These are phyloP conservation scores for Bipolaris sorokiniana DNA, from an alignment of 2,329 filamentous ascomycete species.

Conservation along the genomic window DNA sequence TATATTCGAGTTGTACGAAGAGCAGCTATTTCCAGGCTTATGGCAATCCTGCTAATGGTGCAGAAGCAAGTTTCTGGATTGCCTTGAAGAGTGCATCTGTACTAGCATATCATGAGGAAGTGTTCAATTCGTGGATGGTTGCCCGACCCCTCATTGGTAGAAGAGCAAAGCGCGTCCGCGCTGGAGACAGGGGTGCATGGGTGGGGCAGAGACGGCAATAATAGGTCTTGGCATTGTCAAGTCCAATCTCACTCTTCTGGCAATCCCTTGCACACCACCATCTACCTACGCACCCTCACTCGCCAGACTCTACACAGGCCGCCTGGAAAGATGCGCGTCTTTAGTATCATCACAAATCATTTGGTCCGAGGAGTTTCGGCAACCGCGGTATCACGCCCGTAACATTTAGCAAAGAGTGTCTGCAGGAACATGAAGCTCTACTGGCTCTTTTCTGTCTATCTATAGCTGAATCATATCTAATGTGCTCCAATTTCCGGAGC, in stretches of 20 bases:
- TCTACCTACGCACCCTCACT: slow-evolving; percentile 6
- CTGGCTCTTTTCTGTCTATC: slow-evolving; percentile 11
- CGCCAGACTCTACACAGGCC: neutral
- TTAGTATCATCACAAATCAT: neutral
- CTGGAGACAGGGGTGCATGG: slow-evolving; percentile 17
- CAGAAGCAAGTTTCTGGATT: neutral
- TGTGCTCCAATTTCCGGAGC: slow-evolving; percentile 6
- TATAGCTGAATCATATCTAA: slow-evolving; percentile 12
- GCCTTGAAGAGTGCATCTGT: neutral
- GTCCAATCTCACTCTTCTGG: slow-evolving; percentile 20
- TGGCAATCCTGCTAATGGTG: neutral
- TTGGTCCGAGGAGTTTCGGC: neutral
- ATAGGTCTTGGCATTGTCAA: slow-evolving; percentile 22
- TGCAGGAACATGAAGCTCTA: slow-evolving; percentile 2
- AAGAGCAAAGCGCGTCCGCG: slow-evolving; percentile 23
- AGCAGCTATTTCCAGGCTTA: neutral
- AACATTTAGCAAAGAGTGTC: neutral
- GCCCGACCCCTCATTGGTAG: slow-evolving; percentile 15
- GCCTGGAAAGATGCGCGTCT: neutral
- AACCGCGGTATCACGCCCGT: neutral
- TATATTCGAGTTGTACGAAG: neutral
- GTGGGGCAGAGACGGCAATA: slow-evolving; percentile 15
- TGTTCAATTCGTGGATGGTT: slow-evolving; percentile 5
- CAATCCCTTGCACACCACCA: slow-evolving; percentile 20
- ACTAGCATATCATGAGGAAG: neutral